Evolutionary conservation across 208 protist genomes (phyloP), one percentile per base, ranked within the genome.

Genomic region (Blastocrithidia nonstop): DNA sequence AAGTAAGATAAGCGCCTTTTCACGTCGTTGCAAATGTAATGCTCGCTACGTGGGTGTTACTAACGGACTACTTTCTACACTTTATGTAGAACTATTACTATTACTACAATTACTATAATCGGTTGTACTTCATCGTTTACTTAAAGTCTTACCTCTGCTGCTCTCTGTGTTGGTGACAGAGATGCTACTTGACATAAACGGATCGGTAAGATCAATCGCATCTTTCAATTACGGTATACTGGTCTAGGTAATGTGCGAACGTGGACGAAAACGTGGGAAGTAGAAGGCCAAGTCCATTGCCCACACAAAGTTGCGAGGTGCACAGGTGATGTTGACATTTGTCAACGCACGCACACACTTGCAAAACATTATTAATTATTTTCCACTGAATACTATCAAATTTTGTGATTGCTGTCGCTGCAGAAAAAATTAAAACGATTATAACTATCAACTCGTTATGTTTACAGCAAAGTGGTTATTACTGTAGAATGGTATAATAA

Each of bases 201-300:
- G n/a, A n/a, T n/a, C n/a, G n/a, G 83, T 61, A 6, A 79, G 51
- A 1, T 39, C 66, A 1, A 83, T 45, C 6, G 77, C 73, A 38
- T 91, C 77, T n/a, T 27, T 54, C 16, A 91, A 29, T 28, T 91
- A 76, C 0, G 82, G 77, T 27, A 91, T 80, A 29, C 74, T 66
- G 16, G 66, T 58, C 26, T 53, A 13, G 28, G 37, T 45, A 22
- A 87, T 41, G 63, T 91, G 82, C 3, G 61, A 66, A 20, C 27
- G 15, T 2, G 77, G 76, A 52, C 83, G 73, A 50, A 91, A 88
- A 38, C 82, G 66, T 1, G 82, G 77, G 41, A 69, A 83, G 54
- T 83, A 91, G 47, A 88, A 91, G 33, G 74, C 77, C 51, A 88
- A 36, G 41, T 91, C 82, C n/a, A 54, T 71, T 5, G 74, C 55